Conservation (phyloP, 768 basidiomycete genomes). For the Pholiota molesta region DNA sequence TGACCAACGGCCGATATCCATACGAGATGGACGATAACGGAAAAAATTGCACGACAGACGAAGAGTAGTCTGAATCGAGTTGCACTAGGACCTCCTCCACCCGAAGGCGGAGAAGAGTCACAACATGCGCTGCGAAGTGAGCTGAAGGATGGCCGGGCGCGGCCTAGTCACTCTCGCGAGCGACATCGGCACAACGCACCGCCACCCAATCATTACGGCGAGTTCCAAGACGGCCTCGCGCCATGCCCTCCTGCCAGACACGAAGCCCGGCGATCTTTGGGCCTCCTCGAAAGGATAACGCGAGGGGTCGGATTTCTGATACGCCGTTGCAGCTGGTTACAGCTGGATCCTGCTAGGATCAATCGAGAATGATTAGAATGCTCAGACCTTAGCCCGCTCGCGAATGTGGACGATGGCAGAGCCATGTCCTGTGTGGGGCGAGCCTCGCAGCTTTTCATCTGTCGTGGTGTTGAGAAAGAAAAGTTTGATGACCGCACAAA, state of each 20-base stretch:
- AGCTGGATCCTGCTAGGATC: slow-evolving; percentile 64
- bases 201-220: slow-evolving; percentile 59
- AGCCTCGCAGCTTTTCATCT: slow-evolving; percentile 70
- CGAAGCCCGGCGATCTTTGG: slow-evolving; percentile 42
- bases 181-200: slow-evolving; percentile 10
- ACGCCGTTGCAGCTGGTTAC: slow-evolving; percentile 59
- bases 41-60: slow-evolving; percentile 44
- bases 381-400: slow-evolving; percentile 89
- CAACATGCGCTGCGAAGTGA: slow-evolving; percentile 63
- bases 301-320: slow-evolving; percentile 61
- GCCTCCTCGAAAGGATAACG: slow-evolving; percentile 30
- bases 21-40: not conserved
- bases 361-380: slow-evolving; percentile 63
- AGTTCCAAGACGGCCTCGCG: slow-evolving; percentile 50
- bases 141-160: slow-evolving; percentile 53
- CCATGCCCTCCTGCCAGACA: slow-evolving; percentile 35
- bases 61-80: slow-evolving; percentile 78
- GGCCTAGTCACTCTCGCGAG: slow-evolving; percentile 9
- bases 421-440: slow-evolving; percentile 51
- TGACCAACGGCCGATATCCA: not conserved
- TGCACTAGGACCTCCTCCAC: slow-evolving; percentile 23
- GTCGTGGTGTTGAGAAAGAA: slow-evolving; percentile 26
- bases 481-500: not conserved
- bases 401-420: slow-evolving; percentile 34
- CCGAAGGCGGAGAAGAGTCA: slow-evolving; percentile 12